Evolutionary conservation across 2,329 filamentous ascomycete genomes (phyloP).

Genomic region (Thielaviopsis cerberus): DNA sequence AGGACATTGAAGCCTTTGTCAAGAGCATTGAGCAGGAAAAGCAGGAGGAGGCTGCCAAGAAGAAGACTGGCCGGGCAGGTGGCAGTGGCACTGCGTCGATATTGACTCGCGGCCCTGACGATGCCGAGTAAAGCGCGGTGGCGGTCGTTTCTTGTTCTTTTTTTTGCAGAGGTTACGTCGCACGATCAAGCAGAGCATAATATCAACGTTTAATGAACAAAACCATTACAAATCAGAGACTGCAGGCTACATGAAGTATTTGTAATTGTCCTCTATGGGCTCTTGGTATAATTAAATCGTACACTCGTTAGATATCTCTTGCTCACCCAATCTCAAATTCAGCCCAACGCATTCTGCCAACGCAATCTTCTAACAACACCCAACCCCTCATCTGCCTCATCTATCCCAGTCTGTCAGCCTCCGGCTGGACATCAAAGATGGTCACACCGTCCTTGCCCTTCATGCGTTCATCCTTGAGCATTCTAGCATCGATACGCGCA

Average conservation of each 20-base stretch:
- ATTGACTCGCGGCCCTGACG: constrained; percentile 41
- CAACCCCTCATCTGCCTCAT: background rate
- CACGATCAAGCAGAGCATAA: background rate
- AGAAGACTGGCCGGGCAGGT: constrained; percentile 68
- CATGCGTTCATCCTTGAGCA: constrained; percentile 80
- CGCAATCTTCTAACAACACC: background rate
- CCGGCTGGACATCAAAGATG: constrained; percentile 59
- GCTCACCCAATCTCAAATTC: too few relatives aligned
- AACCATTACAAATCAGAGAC: background rate
- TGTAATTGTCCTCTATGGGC: background rate
- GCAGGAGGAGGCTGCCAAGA: constrained; percentile 93
- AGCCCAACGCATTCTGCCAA: too few relatives aligned
- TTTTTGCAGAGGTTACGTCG: background rate
- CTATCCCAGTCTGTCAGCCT: constrained; percentile 60
- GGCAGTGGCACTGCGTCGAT: constrained; percentile 55
- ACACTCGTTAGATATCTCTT: constrained; percentile 8
- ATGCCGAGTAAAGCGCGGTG: constrained; percentile 12
- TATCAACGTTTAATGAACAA: background rate
- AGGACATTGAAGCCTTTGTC: constrained; percentile 92
- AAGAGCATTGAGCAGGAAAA: constrained; percentile 99
- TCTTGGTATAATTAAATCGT: constrained; percentile 4
- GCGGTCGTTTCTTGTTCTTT: background rate
- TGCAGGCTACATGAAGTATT: too few relatives aligned
- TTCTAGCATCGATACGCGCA: constrained; percentile 63
- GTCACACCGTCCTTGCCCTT: constrained; percentile 39